A percentile compares a stretch with the other conserved stretches of the same genome.
Evolutionary conservation across 2,329 filamentous ascomycete genomes (phyloP).

Genomic region (Colletotrichum cordylinicola): DNA sequence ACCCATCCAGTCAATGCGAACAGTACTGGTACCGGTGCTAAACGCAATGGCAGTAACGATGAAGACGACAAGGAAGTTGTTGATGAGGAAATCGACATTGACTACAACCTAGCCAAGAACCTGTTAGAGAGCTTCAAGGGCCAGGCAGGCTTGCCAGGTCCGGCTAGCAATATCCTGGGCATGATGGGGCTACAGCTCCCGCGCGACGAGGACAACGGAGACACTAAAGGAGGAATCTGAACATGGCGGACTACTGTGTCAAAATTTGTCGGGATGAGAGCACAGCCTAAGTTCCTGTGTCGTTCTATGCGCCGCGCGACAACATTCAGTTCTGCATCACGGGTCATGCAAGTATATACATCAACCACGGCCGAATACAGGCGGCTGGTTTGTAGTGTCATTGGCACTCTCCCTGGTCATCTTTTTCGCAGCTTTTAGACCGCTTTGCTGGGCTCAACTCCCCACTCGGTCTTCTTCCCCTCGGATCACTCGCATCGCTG

Average conservation of each 20-base stretch:
- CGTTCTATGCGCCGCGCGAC: neutral
- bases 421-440: constrained; percentile 33
- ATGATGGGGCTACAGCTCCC: constrained; percentile 86
- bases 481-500: constrained; percentile 32
- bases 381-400: neutral
- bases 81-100: constrained; percentile 71
- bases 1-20: neutral
- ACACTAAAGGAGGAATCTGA: constrained; percentile 26
- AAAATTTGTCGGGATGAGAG: neutral
- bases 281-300: neutral
- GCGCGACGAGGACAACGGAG: constrained; percentile 71
- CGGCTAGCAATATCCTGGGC: constrained; percentile 84
- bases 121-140: constrained; percentile 91
- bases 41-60: constrained; percentile 23
- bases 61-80: constrained; percentile 55
- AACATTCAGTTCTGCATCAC: neutral
- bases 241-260: neutral
- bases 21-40: neutral
- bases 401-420: neutral
- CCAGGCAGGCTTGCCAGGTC: constrained; percentile 84
- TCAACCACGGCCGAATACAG: neutral
- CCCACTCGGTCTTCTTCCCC: constrained; percentile 40
- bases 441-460: constrained; percentile 53
- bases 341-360: neutral
- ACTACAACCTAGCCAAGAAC: constrained; percentile 89